Base-by-base conservation (phyloP, 2,329 filamentous ascomycete genomes). In the Xylaria sp. region DNA sequence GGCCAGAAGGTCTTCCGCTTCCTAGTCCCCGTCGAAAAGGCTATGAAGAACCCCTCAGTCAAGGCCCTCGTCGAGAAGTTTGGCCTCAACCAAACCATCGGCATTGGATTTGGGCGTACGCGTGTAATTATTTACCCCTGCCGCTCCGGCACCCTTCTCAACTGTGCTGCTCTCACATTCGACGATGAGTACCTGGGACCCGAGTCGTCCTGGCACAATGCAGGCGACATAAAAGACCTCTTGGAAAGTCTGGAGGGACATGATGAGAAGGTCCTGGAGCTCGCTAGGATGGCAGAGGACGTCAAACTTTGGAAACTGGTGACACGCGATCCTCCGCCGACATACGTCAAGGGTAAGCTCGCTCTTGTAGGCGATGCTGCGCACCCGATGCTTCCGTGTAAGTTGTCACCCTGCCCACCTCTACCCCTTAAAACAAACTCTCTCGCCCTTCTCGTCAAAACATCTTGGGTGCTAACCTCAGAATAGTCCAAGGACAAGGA, bases 311-410 rank as follows among this genome's bases (percentile, higher is more conserved):
- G 62, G 62, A 66, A 48, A 18, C 50, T 71, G 12, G 34, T 58
- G 23, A 69, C 69, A 1, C 69, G 69, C 39, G 51, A 69, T 18
- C 69, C 69, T 50, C 66, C 66, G 3, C 57, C 54, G 52, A 69
- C 58, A 10, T 71, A 44, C 15, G 37, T 69, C 23, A 71, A 71
- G 50, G 65, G 66, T 5, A 71, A 25, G 55, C 63, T 71, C 25
- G 69, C 66, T 6, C 66, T 71, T 9, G 10, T 71, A 1, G 69
- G 69, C 41, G 69, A 71, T 32, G 69, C 69, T 7, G 69, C 69
- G 44, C 69, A 71, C 34, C 69, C 69, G 23, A 71, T 66, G 66
- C 69, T 71, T 34, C 69, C 69, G 25, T 66, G 69, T 71, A 48
- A 66, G 69, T 65, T 13, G 25, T 28, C 20, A 9, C 6, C 20